Percentiles rank a stretch among this genome's conserved stretches.
phyloP scores from a whole-genome alignment of 495 filamentous ascomycete species.

The Penicilliopsis zonata region DNA sequence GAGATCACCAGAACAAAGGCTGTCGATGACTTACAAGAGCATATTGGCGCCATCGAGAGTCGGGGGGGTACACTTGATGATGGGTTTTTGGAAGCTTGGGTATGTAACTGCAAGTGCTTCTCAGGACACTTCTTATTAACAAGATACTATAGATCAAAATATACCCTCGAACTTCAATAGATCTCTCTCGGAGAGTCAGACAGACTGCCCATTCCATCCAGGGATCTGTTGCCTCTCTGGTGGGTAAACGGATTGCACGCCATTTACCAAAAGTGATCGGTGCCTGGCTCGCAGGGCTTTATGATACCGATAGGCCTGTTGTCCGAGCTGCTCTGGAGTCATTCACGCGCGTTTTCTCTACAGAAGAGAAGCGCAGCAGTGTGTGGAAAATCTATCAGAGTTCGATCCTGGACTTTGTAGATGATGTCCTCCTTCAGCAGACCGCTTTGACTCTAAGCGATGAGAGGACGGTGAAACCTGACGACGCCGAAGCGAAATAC shows the following conservation, averaged over 20 bases:
- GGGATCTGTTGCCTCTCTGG: conserved; percentile 55
- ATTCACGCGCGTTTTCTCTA: conserved; percentile 58
- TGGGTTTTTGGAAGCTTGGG: conserved; percentile 74
- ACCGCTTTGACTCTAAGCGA: conserved; percentile 75
- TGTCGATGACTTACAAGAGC: conserved; percentile 66
- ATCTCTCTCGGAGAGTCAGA: conserved; percentile 75
- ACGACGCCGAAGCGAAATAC: conserved; percentile 79
- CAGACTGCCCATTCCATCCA: conserved; percentile 69
- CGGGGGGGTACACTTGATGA: conserved; percentile 53
- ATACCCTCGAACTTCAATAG: conserved; percentile 80
- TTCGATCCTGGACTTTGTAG: conserved; percentile 68
- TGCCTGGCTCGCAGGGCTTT: conserved; percentile 77
- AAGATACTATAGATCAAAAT: conserved; percentile 50
- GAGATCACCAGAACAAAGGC: conserved; percentile 87
- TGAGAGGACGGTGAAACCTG: conserved; percentile 65
- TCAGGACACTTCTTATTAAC: conserved; percentile 1
- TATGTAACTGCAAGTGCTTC: conserved; percentile 40
- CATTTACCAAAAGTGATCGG: conserved; percentile 65
- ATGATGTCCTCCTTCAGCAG: conserved; percentile 63
- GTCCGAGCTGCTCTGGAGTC: conserved; percentile 63
- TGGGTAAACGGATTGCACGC: conserved; percentile 69
- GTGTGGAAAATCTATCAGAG: conserved; percentile 69
- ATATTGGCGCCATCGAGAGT: conserved; percentile 38
- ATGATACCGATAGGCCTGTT: conserved; percentile 70
- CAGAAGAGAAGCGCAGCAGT: conserved; percentile 60